Evolutionary conservation across 1,139 yeast species (phyloP).

Genomic region (Scheffersomyces parashehatae): DNA sequence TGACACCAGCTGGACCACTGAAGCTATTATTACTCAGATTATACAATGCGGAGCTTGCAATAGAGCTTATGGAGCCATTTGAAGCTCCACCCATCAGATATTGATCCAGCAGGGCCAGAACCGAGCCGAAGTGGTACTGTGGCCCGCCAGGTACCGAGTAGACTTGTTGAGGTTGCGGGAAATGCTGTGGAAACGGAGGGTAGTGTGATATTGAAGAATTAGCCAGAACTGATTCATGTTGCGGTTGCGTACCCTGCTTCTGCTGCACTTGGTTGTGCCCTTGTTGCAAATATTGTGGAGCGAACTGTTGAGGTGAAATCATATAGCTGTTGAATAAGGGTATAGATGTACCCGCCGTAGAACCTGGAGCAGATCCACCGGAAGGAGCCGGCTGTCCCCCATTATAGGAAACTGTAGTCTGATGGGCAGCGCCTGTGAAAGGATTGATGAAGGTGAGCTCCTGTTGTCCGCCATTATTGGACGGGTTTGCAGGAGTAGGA

Average conservation of each 20-base stretch:
- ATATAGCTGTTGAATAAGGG: slow-evolving; percentile 9
- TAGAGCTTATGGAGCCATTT: slow-evolving; percentile 10
- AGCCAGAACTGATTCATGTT: background rate
- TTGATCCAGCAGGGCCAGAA: slow-evolving; percentile 8
- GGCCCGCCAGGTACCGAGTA: slow-evolving; percentile 6
- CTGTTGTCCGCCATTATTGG: slow-evolving; percentile 1
- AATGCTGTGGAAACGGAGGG: slow-evolving; percentile 11
- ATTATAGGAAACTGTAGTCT: slow-evolving; percentile 7
- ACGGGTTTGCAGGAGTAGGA: slow-evolving; percentile 1
- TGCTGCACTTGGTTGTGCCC: slow-evolving; percentile 4
- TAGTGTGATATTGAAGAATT: slow-evolving; percentile 1
- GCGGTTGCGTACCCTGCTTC: slow-evolving; percentile 6
- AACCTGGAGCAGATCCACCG: background rate
- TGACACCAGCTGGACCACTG: slow-evolving; percentile 4
- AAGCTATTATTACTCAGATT: slow-evolving; percentile 7
- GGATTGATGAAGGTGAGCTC: slow-evolving; percentile 13
- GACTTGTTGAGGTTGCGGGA: slow-evolving; percentile 8
- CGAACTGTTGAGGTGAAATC: slow-evolving; percentile 12
- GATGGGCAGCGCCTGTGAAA: slow-evolving; percentile 13
- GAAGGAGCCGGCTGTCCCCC: slow-evolving; percentile 1
- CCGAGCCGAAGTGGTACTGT: slow-evolving; percentile 7
- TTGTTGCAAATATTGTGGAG: slow-evolving; percentile 8
- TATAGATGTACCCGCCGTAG: slow-evolving; percentile 5
- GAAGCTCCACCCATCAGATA: slow-evolving; percentile 7
- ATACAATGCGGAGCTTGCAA: slow-evolving; percentile 4